Percentiles rank a stretch among this genome's conserved stretches.
Evolutionary conservation across 495 filamentous ascomycete genomes (phyloP).

Genomic region (Penicillium coffeae): DNA sequence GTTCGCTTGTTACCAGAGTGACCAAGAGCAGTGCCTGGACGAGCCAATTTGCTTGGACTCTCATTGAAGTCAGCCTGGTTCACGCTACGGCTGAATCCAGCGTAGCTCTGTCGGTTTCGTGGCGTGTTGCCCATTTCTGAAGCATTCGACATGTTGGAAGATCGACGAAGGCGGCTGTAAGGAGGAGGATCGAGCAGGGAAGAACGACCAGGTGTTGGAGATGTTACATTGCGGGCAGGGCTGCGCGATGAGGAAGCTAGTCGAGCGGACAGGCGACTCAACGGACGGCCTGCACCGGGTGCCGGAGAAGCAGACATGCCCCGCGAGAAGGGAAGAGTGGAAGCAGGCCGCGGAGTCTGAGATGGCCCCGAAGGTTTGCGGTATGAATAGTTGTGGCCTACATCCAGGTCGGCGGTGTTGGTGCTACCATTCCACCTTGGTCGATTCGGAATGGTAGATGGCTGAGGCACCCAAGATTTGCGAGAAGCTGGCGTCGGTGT

Average conservation of each 20-base stretch:
- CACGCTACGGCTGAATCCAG: conserved; percentile 39
- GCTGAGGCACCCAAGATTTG: conserved; percentile 42
- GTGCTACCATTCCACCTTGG: conserved; percentile 78
- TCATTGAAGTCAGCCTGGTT: conserved; percentile 20
- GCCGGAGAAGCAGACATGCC: conserved; percentile 42
- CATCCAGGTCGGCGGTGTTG: conserved; percentile 64
- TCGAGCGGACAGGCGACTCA: conserved; percentile 39
- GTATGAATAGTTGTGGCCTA: conserved; percentile 65
- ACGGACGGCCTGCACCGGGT: conserved; percentile 22
- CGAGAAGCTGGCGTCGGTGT: conserved; percentile 53
- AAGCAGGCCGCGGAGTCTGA: conserved; percentile 37
- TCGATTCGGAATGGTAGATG: conserved; percentile 50
- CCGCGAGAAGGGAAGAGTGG: conserved; percentile 36
- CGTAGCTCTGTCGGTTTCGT: conserved; percentile 43
- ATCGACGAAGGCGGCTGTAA: conserved; percentile 39
- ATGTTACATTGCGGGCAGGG: conserved; percentile 29
- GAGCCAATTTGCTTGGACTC: conserved; percentile 32
- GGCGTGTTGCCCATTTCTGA: conserved; percentile 26
- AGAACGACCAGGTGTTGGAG: conserved; percentile 26
- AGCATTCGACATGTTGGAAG: conserved; percentile 22
- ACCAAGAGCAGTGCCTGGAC: conserved; percentile 45
- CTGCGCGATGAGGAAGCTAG: conserved; percentile 40
- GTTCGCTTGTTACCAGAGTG: conserved; percentile 41
- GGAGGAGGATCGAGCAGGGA: conserved; percentile 36
- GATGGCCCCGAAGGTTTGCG: conserved; percentile 44